These are phyloP conservation scores for Suhomyces anneliseae DNA, from an alignment of 1,139 yeast genomes.

Conservation along the genomic window DNA sequence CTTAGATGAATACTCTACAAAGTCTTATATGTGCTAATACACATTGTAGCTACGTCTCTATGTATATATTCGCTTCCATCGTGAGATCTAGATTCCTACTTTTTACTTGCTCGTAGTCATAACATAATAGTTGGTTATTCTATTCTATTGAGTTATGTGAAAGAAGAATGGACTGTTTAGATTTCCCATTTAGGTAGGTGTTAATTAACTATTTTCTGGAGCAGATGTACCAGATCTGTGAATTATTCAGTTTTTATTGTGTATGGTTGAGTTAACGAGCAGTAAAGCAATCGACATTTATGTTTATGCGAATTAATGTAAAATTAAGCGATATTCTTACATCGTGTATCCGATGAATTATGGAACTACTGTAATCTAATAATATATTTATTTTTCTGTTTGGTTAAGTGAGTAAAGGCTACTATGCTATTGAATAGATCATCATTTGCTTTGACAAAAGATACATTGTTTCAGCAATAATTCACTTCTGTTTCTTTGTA, in stretches of 20 bases:
- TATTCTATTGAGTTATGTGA: background rate
- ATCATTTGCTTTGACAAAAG: background rate
- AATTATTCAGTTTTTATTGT: background rate
- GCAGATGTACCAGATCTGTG: background rate
- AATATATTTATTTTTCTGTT: background rate
- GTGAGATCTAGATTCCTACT: too few species aligned
- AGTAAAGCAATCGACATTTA: too few species aligned
- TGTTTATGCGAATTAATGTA: too few species aligned
- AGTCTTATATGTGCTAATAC: too few species aligned
- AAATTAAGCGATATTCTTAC: background rate
- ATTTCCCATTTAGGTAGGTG: conserved; percentile 2
- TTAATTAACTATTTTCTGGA: background rate
- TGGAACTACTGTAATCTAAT: background rate
- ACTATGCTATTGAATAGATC: background rate
- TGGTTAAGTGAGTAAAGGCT: background rate
- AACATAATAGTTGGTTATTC: too few species aligned
- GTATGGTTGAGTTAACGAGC: background rate
- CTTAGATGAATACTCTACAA: too few species aligned
- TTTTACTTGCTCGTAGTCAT: too few species aligned
- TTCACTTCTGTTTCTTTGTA: background rate
- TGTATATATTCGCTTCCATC: too few species aligned
- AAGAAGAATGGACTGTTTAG: background rate
- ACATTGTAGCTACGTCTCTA: too few species aligned
- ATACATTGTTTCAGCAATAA: too few species aligned
- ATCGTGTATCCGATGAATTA: too few species aligned